Conservation (phyloP, 116 monocot species). For the Thalassia testudinum region DNA sequence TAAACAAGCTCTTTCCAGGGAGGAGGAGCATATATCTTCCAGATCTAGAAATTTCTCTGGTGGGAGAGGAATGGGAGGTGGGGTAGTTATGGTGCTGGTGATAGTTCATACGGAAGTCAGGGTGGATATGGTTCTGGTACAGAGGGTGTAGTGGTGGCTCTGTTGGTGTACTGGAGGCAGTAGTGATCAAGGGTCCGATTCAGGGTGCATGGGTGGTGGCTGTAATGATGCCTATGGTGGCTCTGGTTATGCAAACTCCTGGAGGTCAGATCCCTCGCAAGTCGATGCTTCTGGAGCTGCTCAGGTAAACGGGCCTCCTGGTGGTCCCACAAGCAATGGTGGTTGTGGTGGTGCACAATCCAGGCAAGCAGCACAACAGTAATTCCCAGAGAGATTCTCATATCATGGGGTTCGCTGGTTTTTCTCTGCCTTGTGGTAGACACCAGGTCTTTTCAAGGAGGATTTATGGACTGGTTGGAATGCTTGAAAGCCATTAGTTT, state of each 20-base stretch:
- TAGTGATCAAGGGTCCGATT: too few species aligned
- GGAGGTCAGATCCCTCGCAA: conserved; percentile 65
- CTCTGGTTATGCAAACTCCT: too few species aligned
- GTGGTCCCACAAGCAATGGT: conserved; percentile 42
- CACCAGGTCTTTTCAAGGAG: too few species aligned
- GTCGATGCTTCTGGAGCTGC: conserved; percentile 34
- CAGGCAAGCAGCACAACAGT: background rate
- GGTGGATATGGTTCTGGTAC: conserved; percentile 50
- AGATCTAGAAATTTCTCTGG: too few species aligned
- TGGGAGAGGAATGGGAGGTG: conserved; percentile 15
- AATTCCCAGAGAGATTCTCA: too few species aligned
- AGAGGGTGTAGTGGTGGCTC: conserved; percentile 14
- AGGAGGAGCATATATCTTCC: conserved; percentile 91
- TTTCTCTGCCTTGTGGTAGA: too few species aligned
- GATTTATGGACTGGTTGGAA: too few species aligned
- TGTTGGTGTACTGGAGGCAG: conserved; percentile 7
- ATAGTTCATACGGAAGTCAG: conserved; percentile 39
- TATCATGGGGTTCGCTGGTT: too few species aligned
- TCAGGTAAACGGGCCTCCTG: conserved; percentile 31
- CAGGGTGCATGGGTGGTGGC: too few species aligned
- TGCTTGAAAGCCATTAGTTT: too few species aligned
- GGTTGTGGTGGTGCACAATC: too few species aligned
- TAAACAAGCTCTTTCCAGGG: conserved; percentile 78
- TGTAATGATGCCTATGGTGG: too few species aligned
- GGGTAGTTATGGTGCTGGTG: conserved; percentile 45